Conservation (phyloP, 1,284 basidiomycete genomes). For the Pisolithus thermaeus region DNA sequence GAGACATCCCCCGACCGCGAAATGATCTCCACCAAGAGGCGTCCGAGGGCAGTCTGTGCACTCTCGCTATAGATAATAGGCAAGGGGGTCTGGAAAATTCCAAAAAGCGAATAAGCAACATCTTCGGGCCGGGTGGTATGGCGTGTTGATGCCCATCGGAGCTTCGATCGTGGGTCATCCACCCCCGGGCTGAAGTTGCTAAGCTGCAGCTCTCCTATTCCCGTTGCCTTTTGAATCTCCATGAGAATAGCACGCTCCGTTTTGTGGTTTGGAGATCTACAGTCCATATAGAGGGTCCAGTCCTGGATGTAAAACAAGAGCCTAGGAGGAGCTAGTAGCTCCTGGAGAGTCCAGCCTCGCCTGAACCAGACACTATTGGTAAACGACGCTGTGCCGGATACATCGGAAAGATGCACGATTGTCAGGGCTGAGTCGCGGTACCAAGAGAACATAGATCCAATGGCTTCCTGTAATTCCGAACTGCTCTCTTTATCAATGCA, state of each 20-base stretch:
- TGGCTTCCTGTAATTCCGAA: slow-evolving; percentile 22
- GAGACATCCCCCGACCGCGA: too few species aligned
- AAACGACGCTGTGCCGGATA: too few species aligned
- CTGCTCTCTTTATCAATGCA: slow-evolving; percentile 19
- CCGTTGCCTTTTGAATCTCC: background rate
- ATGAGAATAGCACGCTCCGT: background rate
- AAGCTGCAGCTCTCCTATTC: background rate
- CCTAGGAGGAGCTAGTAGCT: background rate
- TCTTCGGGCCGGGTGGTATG: background rate
- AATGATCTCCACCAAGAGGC: too few species aligned
- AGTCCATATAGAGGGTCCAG: background rate
- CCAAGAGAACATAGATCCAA: slow-evolving; percentile 27
- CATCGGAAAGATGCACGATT: too few species aligned
- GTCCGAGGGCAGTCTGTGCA: background rate
- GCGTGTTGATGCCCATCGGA: background rate
- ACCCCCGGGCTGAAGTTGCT: background rate
- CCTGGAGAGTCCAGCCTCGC: too few species aligned
- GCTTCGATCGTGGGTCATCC: background rate
- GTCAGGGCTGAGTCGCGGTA: slow-evolving; percentile 7
- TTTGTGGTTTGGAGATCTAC: background rate
- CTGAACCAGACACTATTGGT: too few species aligned
- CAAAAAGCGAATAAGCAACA: background rate
- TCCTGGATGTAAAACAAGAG: background rate
- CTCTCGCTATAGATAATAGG: background rate
- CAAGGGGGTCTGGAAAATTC: background rate